phyloP scores from a whole-genome alignment of 441 rosid genomes.

The Gossypium armourianum region DNA sequence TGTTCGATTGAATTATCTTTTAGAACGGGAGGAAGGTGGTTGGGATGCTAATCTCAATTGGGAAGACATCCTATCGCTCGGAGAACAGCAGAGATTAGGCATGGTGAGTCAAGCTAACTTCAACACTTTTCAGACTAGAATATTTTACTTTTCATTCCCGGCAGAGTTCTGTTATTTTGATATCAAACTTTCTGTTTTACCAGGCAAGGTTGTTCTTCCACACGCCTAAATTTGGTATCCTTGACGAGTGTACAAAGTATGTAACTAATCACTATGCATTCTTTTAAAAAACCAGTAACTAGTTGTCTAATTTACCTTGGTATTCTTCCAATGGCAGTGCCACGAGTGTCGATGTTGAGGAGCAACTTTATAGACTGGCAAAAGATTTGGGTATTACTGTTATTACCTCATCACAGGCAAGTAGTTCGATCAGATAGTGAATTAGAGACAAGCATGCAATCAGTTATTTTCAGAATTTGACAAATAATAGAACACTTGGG shows the following conservation, averaged over 20 bases:
- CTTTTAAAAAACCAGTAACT: not conserved
- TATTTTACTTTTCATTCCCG: constrained; percentile 2
- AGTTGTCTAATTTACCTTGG: not conserved
- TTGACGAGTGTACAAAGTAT: constrained; percentile 99
- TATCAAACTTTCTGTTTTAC: constrained; percentile 18
- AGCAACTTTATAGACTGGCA: constrained; percentile 86
- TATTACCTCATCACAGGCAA: constrained; percentile 89
- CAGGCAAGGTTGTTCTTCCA: constrained; percentile 95
- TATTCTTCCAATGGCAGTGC: constrained; percentile 43
- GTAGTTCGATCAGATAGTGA: constrained; percentile 4
- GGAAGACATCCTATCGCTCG: constrained; percentile 92
- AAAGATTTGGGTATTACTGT: constrained; percentile 78
- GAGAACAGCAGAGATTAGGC: constrained; percentile 96
- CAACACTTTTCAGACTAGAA: not conserved
- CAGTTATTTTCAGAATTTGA: not conserved
- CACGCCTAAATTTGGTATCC: constrained; percentile 83
- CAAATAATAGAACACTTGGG: not conserved
- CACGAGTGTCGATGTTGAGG: constrained; percentile 95
- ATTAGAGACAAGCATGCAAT: not conserved
- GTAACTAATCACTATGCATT: constrained; percentile 15
- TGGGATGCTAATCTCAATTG: constrained; percentile 81
- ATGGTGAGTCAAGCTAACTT: constrained; percentile 46
- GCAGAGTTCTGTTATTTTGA: constrained; percentile 17
- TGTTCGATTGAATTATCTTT: constrained; percentile 71
- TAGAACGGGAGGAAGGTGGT: constrained; percentile 77